Evolutionary conservation across 2,329 filamentous ascomycete species (phyloP).

Genomic region (Albifimbria verrucaria): DNA sequence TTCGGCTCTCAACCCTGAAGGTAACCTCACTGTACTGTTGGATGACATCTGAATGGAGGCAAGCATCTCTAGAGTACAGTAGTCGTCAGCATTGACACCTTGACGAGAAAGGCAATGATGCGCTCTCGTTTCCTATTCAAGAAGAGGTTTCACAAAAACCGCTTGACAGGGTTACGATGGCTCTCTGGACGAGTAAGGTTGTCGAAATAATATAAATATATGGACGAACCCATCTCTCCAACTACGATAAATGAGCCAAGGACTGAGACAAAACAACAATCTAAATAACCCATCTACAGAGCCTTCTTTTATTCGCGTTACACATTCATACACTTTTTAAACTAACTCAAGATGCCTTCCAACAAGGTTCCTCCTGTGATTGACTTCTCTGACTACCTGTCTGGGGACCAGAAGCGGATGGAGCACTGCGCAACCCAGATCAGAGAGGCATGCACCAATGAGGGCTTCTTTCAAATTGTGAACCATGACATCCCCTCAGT

Average conservation of each 20-base stretch:
- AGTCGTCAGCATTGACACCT: background rate
- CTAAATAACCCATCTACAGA: background rate
- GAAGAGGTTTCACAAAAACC: background rate
- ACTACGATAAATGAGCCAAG: background rate
- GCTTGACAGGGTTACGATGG: background rate
- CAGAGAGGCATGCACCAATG: conserved; percentile 36
- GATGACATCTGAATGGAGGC: background rate
- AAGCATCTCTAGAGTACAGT: background rate
- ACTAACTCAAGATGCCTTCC: conserved; percentile 2
- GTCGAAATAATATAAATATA: background rate
- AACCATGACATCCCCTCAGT: conserved; percentile 39
- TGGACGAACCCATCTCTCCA: background rate
- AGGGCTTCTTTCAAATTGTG: conserved; percentile 53
- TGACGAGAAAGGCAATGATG: background rate
- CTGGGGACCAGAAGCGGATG: conserved; percentile 3
- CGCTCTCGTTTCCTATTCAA: background rate
- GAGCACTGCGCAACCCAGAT: conserved; percentile 22
- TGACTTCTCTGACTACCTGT: conserved; percentile 5
- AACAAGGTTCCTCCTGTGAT: conserved; percentile 4
- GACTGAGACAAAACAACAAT: background rate
- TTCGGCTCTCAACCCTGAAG: background rate
- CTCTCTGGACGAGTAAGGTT: background rate
- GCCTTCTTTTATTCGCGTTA: background rate
- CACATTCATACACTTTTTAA: background rate
- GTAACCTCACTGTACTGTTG: background rate